Evolutionary conservation across 495 filamentous ascomycete species (phyloP).

Genomic region (Neurospora sp.): DNA sequence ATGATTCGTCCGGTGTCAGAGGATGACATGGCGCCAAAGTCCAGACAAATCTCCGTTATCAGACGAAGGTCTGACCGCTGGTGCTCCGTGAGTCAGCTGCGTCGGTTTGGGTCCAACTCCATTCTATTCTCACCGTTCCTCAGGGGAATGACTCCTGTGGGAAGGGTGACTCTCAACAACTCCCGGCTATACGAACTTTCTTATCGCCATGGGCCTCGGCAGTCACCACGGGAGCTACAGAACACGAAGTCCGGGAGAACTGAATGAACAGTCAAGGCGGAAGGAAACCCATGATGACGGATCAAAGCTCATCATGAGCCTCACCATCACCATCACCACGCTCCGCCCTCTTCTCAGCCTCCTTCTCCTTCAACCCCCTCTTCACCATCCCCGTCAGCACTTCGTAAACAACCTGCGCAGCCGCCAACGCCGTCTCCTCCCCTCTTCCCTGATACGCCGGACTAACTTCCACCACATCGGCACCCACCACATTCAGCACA

Average conservation of each 20-base stretch:
- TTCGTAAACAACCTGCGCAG: slow-evolving; percentile 73
- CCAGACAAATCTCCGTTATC: not conserved
- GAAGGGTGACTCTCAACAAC: not conserved
- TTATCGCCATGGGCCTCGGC: not conserved
- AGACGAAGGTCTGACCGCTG: not conserved
- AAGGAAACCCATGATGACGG: not conserved
- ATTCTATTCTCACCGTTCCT: not conserved
- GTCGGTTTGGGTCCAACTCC: not conserved
- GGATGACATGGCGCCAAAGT: not conserved
- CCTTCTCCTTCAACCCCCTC: slow-evolving; percentile 24
- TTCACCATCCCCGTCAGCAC: slow-evolving; percentile 75
- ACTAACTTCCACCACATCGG: slow-evolving; percentile 77
- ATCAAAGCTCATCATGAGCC: slow-evolving; percentile 26
- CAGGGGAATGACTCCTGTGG: not conserved
- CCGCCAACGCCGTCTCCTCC: slow-evolving; percentile 78
- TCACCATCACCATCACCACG: not conserved
- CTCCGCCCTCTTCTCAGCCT: slow-evolving; percentile 3
- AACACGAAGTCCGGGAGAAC: not conserved
- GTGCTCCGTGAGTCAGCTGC: not conserved
- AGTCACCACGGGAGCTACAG: not conserved
- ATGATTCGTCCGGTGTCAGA: not conserved
- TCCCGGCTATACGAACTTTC: not conserved
- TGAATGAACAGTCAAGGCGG: too few species aligned
- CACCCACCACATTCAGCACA: slow-evolving; percentile 60
- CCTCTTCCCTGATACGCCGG: slow-evolving; percentile 77